phyloP scores from a whole-genome alignment of 176 grass and related monocot genomes.

The Aegilops sharonensis region DNA sequence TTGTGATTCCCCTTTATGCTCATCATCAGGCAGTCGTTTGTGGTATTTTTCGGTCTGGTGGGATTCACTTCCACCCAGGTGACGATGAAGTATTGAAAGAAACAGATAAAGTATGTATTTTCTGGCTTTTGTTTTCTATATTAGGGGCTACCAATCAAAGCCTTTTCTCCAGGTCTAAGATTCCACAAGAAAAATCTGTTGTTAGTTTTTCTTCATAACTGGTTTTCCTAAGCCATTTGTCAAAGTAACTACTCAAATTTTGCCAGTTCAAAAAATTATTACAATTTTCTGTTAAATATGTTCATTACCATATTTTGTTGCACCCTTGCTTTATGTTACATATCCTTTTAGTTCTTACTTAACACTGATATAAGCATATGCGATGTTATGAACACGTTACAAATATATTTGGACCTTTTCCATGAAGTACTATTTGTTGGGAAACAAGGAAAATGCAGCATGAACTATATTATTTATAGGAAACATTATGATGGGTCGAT shows the following conservation, averaged over 20 bases:
- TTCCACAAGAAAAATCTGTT: constrained; percentile 15
- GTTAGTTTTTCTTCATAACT: constrained; percentile 6
- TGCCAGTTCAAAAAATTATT: background rate
- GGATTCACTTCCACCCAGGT: constrained; percentile 79
- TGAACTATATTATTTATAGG: background rate
- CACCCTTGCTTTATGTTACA: background rate
- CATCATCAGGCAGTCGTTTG: constrained; percentile 81
- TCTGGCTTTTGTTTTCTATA: constrained; percentile 27
- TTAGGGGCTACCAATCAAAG: background rate
- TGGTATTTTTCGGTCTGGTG: constrained; percentile 80
- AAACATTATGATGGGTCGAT: background rate
- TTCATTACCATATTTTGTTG: background rate
- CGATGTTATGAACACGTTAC: background rate
- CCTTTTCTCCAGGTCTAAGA: background rate
- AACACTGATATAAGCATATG: background rate
- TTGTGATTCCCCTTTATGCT: constrained; percentile 46
- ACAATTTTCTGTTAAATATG: constrained; percentile 6
- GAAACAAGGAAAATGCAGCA: background rate
- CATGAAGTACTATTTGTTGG: background rate
- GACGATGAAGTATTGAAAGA: constrained; percentile 78
- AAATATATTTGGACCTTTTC: background rate
- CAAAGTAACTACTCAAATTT: constrained; percentile 11
- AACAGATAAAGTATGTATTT: constrained; percentile 76
- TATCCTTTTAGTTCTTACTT: constrained; percentile 14
- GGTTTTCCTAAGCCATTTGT: constrained; percentile 10